Evolutionary conservation across 345 rosid genomes (phyloP).

Genomic region (Eucalyptus microcorys): DNA sequence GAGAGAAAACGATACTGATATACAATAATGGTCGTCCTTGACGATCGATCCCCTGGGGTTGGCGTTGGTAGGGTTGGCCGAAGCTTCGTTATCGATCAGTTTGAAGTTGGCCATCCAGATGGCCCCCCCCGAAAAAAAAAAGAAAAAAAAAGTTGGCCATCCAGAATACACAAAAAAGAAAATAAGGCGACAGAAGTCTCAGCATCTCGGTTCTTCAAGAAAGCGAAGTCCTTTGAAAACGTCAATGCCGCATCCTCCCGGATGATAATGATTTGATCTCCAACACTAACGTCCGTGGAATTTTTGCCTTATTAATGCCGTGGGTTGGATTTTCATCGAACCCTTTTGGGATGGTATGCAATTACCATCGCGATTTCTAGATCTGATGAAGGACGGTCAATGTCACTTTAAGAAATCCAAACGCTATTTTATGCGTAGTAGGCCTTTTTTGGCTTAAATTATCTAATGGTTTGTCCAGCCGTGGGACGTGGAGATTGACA

Average conservation of each 20-base stretch:
- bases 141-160: not conserved
- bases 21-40: not conserved
- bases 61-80: not conserved
- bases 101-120: not conserved
- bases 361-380: not conserved
- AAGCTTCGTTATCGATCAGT: not conserved
- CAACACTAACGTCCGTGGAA: not conserved
- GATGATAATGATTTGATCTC: not conserved
- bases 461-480: not conserved
- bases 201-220: not conserved
- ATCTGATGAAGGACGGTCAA: not conserved
- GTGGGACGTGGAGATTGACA: not conserved
- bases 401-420: not conserved
- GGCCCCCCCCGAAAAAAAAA: fast-evolving
- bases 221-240: not conserved
- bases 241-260: not conserved
- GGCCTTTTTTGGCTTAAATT: not conserved
- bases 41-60: not conserved
- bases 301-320: not conserved
- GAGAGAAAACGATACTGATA: not conserved
- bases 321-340: not conserved
- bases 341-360: not conserved
- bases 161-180: not conserved
- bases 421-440: not conserved
- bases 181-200: not conserved